Conservation (phyloP, 805 yeast species). For the Metschnikowia aberdeeniae region DNA sequence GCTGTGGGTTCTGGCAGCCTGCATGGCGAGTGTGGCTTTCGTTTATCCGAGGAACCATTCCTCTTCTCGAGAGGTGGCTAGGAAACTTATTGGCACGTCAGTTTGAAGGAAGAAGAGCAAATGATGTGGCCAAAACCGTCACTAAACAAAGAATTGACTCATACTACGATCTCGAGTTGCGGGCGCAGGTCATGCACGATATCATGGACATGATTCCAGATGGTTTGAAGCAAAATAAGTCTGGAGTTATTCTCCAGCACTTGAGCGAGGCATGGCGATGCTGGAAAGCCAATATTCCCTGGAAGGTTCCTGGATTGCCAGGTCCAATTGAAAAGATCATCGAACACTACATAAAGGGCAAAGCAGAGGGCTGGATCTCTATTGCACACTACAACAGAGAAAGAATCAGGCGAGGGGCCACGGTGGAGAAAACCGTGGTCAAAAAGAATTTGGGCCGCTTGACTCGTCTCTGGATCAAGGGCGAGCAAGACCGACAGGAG, state of each 20-base stretch:
- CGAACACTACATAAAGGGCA: constrained; percentile 85
- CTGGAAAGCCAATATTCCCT: constrained; percentile 98
- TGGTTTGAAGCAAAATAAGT: constrained; percentile 80
- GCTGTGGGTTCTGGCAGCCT: constrained; percentile 99
- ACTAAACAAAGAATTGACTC: constrained; percentile 96
- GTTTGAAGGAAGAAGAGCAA: constrained; percentile 91
- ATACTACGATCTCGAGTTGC: constrained; percentile 84
- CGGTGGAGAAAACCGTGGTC: constrained; percentile 91
- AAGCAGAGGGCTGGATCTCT: constrained; percentile 95
- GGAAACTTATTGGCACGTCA: constrained; percentile 89
- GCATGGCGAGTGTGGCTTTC: constrained; percentile 97
- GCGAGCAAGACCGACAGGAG: constrained; percentile 86
- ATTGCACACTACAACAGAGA: constrained; percentile 92
- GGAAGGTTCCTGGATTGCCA: constrained; percentile 97
- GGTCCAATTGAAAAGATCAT: constrained; percentile 83
- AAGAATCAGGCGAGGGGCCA: constrained; percentile 80
- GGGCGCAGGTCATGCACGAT: constrained; percentile 94
- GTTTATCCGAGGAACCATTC: constrained; percentile 87
- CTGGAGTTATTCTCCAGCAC: constrained; percentile 87
- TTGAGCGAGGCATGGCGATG: constrained; percentile 98
- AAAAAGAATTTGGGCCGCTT: constrained; percentile 89
- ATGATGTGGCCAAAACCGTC: constrained; percentile 87
- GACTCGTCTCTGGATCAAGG: constrained; percentile 87
- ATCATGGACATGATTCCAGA: constrained; percentile 97
- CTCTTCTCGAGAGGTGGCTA: constrained; percentile 90